Percentiles rank a stretch among this genome's conserved stretches.
Conservation (phyloP, 306 rosid genomes). For the Purshia tridentata region DNA sequence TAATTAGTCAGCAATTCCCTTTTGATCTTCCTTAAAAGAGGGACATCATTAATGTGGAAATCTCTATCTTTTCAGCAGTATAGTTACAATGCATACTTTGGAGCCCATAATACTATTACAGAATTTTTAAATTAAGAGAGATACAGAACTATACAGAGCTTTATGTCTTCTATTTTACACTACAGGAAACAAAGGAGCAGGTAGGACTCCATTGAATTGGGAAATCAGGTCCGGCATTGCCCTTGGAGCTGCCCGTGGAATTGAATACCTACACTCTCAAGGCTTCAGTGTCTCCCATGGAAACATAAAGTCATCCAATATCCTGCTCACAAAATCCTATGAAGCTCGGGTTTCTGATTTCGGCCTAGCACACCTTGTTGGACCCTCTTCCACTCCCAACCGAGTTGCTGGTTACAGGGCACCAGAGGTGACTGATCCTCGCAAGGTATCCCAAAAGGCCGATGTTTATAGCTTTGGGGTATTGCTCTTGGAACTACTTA, state of each 20-base stretch:
- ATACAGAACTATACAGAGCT: background rate
- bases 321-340: conserved; percentile 45
- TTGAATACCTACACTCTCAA: conserved; percentile 47
- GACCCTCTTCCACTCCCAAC: conserved; percentile 46
- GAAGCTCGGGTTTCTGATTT: conserved; percentile 52
- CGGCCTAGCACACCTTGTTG: conserved; percentile 53
- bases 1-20: background rate
- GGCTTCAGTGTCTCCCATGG: conserved; percentile 47
- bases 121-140: background rate
- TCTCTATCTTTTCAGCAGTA: background rate
- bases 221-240: conserved; percentile 48
- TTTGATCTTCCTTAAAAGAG: background rate
- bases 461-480: conserved; percentile 57
- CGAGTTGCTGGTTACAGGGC: conserved; percentile 52
- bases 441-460: conserved; percentile 53
- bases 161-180: background rate
- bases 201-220: conserved; percentile 54
- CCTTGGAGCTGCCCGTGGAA: conserved; percentile 46
- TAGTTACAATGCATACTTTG: background rate
- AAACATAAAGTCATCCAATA: conserved; percentile 51
- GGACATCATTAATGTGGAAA: background rate
- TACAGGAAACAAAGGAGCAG: conserved; percentile 55
- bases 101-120: background rate
- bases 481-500: conserved; percentile 49
- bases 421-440: conserved; percentile 56